Conservation (phyloP, 106 monocot genomes). For the Iris macrosiphon region DNA sequence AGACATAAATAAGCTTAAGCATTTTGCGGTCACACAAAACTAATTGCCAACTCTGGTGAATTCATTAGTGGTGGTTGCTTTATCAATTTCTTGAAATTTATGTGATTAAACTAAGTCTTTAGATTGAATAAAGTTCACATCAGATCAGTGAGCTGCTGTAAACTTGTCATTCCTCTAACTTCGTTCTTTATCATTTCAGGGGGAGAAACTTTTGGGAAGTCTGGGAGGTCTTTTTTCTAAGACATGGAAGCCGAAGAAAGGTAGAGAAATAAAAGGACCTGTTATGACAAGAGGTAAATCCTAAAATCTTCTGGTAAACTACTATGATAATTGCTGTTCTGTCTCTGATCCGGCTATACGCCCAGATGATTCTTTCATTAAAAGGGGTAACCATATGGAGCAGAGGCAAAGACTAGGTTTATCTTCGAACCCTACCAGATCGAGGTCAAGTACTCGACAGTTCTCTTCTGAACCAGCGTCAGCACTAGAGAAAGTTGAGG, state of each 20-base stretch:
- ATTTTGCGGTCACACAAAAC: too few relatives aligned
- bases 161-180: background rate
- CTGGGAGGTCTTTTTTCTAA: constrained; percentile 72
- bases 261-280: constrained; percentile 54
- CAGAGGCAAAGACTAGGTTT: constrained; percentile 32
- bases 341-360: constrained; percentile 1
- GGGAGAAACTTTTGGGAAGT: constrained; percentile 74
- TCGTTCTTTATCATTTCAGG: constrained; percentile 18
- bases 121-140: too few relatives aligned
- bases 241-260: constrained; percentile 75
- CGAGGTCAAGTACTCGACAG: constrained; percentile 14
- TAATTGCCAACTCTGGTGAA: too few relatives aligned
- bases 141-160: too few relatives aligned
- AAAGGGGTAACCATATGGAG: constrained; percentile 23
- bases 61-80: too few relatives aligned
- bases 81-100: too few relatives aligned
- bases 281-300: constrained; percentile 30
- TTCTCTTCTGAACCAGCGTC: constrained; percentile 25
- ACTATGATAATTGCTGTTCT: background rate
- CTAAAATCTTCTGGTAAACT: background rate
- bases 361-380: constrained; percentile 32
- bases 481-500: constrained; percentile 33
- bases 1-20: too few relatives aligned
- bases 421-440: constrained; percentile 16
- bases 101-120: too few relatives aligned